phyloP scores from a whole-genome alignment of 73 alveolate species.

The Paramecium octaurelia region DNA sequence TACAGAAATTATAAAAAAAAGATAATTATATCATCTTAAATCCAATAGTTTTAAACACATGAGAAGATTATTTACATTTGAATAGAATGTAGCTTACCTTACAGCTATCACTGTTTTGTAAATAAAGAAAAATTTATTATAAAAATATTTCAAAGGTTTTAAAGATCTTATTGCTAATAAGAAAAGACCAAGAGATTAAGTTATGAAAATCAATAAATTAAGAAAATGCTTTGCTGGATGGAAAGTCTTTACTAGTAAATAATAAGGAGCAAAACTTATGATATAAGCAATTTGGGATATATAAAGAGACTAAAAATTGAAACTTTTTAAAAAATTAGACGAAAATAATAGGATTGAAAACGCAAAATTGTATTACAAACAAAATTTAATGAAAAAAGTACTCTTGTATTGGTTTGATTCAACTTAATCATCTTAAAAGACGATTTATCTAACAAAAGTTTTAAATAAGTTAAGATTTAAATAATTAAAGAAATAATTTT shows the following conservation, averaged over 20 bases:
- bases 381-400: not conserved
- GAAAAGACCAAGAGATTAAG: conserved; percentile 43
- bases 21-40: not conserved
- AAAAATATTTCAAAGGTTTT: conserved; percentile 27
- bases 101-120: conserved; percentile 21
- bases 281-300: not conserved
- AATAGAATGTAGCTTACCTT: conserved; percentile 8
- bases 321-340: not conserved
- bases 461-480: not conserved
- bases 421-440: not conserved
- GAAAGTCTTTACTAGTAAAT: not conserved
- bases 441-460: not conserved
- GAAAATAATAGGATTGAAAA: not conserved
- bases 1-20: not conserved
- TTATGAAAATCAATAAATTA: not conserved
- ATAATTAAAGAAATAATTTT: not conserved
- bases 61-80: not conserved
- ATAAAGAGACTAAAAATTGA: not conserved
- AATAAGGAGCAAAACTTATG: not conserved
- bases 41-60: not conserved
- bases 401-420: not conserved
- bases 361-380: not conserved
- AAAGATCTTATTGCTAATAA: not conserved
- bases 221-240: not conserved
- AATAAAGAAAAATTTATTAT: not conserved